Evolutionary conservation across 2,329 filamentous ascomycete species (phyloP), one percentile per base, ranked within the genome.

Genomic region (Rutstroemia sp.): DNA sequence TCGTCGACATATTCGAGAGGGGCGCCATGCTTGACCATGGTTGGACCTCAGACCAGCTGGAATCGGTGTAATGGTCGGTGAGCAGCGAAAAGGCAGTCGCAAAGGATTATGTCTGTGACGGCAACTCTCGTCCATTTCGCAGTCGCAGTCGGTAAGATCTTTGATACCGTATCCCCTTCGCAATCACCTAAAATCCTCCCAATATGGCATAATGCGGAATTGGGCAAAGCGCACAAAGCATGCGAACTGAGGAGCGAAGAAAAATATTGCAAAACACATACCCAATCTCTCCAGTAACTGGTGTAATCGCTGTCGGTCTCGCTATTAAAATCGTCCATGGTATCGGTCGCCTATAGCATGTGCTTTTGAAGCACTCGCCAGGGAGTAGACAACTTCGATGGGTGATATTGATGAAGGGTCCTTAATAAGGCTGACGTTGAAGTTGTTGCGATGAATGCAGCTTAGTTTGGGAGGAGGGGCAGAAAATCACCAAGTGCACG

Each of bases 211-310:
- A 10, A 21, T 23, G 19, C 9, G 19, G 25, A 53, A 7, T 16
- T 44, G 19, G 21, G 10, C 39, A 27, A 42, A 34, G 54, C 45
- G 54, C 49, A 37, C 37, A 27, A 30, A 23, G 16, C 16, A 18
- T 10, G 23, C 34, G 39, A 49, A 50, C n/a, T 42, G 19, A 38
- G n/a, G 21, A 19, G 56, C 12, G 21, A 59, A 57, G 57, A 63
- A 63, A 52, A 58, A 56, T 42, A 59, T 59, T 51, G 85, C 19
- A 44, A 6, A 45, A 51, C 23, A 56, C 90, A 77, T 79, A 97
- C 94, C 94, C 94, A 99, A 76, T 99, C 94, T 72, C 92, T 81
- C 94, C 94, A 99, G 74, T 97, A 99, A 75, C 91, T 97, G 49
- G 94, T 96, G 72, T 97, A 99, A 76, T 99, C 94, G 74, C 92